Evolutionary conservation across 805 yeast genomes (phyloP), one percentile per base, ranked within the genome.

Genomic region (Hanseniaspora nectarophila): DNA sequence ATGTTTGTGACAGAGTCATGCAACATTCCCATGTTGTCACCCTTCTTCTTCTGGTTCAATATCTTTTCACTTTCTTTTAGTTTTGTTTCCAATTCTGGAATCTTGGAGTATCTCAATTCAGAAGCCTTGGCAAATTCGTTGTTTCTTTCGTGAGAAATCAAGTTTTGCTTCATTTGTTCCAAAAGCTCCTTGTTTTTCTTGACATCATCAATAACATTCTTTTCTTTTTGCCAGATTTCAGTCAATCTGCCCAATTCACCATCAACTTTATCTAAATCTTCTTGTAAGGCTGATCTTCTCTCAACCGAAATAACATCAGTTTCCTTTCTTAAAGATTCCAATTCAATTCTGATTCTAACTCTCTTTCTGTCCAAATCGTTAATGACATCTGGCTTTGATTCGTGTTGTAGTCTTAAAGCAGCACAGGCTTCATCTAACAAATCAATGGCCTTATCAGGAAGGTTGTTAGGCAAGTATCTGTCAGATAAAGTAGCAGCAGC

Each of bases 401-500:
- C 98, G 64, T 92, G 97, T 67, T 90, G 98, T 54, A 90, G 71
- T 57, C 98, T 73, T 54, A 90, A 72, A 0, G 95, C 95, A 3
- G 97, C 92, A 69, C 97, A 89, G 0, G 97, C 97, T 64, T 90
- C 98, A 68, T 90, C 98, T 1, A 90, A 92, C 58, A 90, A 74
- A 67, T 90, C 98, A 58, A 90, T 90, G 20, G 97, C 97, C 70
- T 90, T 90, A 63, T 90, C 98, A 0, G 98, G 98, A 35, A 90
- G 70, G 61, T 80, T 88, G 64, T 90, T 97, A 2, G 94, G 84
- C 53, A 90, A 85, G 64, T 90, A 90, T 57, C 98, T 75, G 62
- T 87, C 85, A 45, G 94, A 80, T 62, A 89, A 78, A 6, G 85
- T 81, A 0, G 96, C 95, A 12, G 97, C 96, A 0, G 95, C 84